Evolutionary conservation across 1,139 yeast species (phyloP), one percentile per base, ranked within the genome.

Genomic region (Diutina ranongensis): DNA sequence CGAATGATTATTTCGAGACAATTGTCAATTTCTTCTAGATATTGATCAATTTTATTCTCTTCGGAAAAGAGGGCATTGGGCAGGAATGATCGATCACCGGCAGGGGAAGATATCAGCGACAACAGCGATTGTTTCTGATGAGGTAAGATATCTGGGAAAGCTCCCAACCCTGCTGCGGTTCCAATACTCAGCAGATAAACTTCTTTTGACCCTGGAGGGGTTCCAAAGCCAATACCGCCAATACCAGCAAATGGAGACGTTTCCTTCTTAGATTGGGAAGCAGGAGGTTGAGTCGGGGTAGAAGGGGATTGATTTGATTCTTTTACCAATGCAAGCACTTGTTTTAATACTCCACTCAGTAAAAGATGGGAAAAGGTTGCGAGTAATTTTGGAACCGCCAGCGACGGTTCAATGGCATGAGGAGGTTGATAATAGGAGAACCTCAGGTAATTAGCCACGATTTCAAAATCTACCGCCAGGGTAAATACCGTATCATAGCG

Each of bases 1-100:
- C 76, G 65, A 34, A 78, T 56, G 3, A 74, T 57, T 3, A 65
- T 53, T 55, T 72, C 72, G 56, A 76, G 57, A 58, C 68, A 65
- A 13, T 55, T 52, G 54, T 78, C 82, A 40, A 77, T 73, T 36
- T 69, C 70, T 3, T 50, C 50, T n/a, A 52, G 45, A 40, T 48
- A 38, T 7, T 10, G 25, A 32, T 38, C 42, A 3, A 38, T 25
- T 16, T 8, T n/a, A 20, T 16, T n/a, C 28, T 19, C 40, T 20
- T 35, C 40, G 15, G 40, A 20, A 20, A 20, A 35, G 16, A 35
- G 22, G 4, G 20, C 27, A n/a, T 13, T 20, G 16, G 27, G 27
- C 27, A 35, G 40, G 18, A 19, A 21, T 19, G 20, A 16, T 12
- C 19, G 38, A 8, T 35, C 13, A 4, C 16, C 25, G n/a, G 28